phyloP scores from a whole-genome alignment of 306 rosid genomes.

The Begonia loranthoides region DNA sequence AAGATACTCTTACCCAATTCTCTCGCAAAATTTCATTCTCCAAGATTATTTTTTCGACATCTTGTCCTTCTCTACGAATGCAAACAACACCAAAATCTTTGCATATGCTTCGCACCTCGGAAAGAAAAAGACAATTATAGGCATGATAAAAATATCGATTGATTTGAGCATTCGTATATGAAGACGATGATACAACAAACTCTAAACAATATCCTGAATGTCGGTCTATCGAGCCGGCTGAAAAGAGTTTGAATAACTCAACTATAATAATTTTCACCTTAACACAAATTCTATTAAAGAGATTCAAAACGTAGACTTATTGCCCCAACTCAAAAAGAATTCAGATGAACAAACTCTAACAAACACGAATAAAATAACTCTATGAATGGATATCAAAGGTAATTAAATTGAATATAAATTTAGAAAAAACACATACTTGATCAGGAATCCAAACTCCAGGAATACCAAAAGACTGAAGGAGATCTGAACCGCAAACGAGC shows the following conservation, averaged over 20 bases:
- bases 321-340: too few species aligned
- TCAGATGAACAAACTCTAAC: too few species aligned
- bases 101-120: conserved; percentile 33
- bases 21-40: conserved; percentile 25
- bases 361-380: too few species aligned
- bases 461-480: conserved; percentile 56
- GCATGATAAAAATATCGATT: background rate
- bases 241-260: too few species aligned
- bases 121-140: background rate
- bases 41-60: conserved; percentile 28
- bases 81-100: conserved; percentile 43
- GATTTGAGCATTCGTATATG: too few species aligned
- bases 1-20: conserved; percentile 18
- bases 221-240: too few species aligned
- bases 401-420: background rate
- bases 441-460: conserved; percentile 80
- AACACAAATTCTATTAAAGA: too few species aligned
- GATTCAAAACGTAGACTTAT: too few species aligned
- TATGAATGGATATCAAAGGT: conserved; percentile 3
- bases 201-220: too few species aligned
- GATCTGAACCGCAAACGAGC: conserved; percentile 93
- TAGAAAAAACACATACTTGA: conserved; percentile 34
- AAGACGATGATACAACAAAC: too few species aligned
- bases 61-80: conserved; percentile 55
- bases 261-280: too few species aligned